Evolutionary conservation across 108 stramenopile species (phyloP), one percentile per base, ranked within the genome.

Genomic region (Epithemia pelagica): DNA sequence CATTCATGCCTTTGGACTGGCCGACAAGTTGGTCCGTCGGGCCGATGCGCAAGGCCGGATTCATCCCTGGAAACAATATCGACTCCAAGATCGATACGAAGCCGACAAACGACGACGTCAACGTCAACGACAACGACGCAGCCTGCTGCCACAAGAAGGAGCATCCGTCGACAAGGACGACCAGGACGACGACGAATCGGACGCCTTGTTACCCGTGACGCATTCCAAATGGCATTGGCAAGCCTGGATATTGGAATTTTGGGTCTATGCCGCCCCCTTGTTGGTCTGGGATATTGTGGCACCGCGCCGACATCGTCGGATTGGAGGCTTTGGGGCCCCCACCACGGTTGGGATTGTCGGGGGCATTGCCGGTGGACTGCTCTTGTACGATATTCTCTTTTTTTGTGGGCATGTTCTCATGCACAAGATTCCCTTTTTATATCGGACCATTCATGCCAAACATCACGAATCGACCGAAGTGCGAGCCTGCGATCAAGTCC

Each of bases 371-470:
- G 32, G 57, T 30, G 67, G 30, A 2, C 30, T 68, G 28, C n/a
- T 68, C 1, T 59, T 68, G 32, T 68, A 68, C 57, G 67, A 68
- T 32, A 22, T 68, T n/a, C n/a, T 57, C n/a, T 68, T 68, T 32
- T 64, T 68, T 59, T 27, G 27, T 59, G 55, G 67, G 32, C 67
- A 68, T 30, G 10, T 32, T 59, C 10, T 68, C 2, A 68, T 68
- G 67, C 67, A 68, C 67, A 68, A 68, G 31, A 32, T 68, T 25
- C 56, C 56, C 8, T 59, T 68, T 37, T n/a, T 68, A 8, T 68
- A 68, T 51, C 55, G 57, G 21, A 58, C 55, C 22, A 31, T 68
- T 8, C 67, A 68, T 37, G 30, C 67, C 26, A 68, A 68, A 59
- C 67, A 68, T 32, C 67, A 68, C 67, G 7, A 58, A 22, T 21